A percentile compares a stretch with the other conserved stretches of the same genome.
Conservation (phyloP, 192 early-diverging fungal genomes). For the Funneliformis geosporum region DNA sequence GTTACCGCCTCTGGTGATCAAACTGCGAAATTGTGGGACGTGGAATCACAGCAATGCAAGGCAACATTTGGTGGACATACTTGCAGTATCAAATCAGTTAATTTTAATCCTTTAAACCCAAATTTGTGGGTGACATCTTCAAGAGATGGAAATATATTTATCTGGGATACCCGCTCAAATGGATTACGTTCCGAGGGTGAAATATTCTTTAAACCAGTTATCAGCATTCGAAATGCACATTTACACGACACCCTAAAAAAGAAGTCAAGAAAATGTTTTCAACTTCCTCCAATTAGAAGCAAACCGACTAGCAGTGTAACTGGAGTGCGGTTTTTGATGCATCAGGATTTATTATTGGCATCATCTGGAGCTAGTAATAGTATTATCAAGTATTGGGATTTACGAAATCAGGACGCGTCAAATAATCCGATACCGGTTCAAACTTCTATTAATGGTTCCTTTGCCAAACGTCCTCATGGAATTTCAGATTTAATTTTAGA, state of each 20-base stretch:
- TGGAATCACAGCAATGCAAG: conserved; percentile 53
- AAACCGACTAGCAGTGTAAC: conserved; percentile 51
- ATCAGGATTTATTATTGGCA: conserved; percentile 46
- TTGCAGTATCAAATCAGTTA: conserved; percentile 67
- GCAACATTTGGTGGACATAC: conserved; percentile 63
- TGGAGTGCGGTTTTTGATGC: conserved; percentile 45
- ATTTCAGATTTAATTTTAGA: conserved; percentile 63
- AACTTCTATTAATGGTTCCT: conserved; percentile 36
- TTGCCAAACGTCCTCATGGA: conserved; percentile 31
- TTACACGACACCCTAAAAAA: background rate
- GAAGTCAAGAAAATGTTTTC: background rate
- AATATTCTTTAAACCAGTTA: background rate
- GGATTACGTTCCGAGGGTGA: conserved; percentile 25
- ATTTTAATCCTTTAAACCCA: conserved; percentile 54
- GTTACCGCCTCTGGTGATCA: conserved; percentile 77
- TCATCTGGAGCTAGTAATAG: conserved; percentile 65
- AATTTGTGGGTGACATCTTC: conserved; percentile 64
- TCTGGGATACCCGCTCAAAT: conserved; percentile 70
- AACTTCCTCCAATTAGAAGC: conserved; percentile 1
- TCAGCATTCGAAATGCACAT: conserved; percentile 15
- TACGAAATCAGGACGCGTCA: conserved; percentile 47
- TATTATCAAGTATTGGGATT: conserved; percentile 78
- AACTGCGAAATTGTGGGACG: conserved; percentile 72
- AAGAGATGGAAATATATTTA: conserved; percentile 69
- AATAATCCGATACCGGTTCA: conserved; percentile 42